These are phyloP conservation scores for Thielaviopsis populi DNA, from an alignment of 2,329 filamentous ascomycete species.

Conservation along the genomic window DNA sequence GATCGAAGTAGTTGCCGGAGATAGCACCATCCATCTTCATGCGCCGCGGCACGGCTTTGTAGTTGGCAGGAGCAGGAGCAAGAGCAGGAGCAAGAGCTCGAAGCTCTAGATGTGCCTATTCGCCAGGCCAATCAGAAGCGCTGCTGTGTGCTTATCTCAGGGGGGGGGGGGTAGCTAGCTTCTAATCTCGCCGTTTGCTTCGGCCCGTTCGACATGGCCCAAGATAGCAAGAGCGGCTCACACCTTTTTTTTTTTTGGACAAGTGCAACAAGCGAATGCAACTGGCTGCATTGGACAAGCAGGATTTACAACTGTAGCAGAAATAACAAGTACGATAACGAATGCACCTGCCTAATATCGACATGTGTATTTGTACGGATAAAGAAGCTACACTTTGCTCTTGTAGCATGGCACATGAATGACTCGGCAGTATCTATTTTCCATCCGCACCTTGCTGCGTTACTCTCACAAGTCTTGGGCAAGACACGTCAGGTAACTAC, in stretches of 20 bases:
- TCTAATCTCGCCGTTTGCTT: not conserved
- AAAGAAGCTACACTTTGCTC: not conserved
- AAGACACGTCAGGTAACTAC: not conserved
- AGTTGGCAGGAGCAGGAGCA: slow-evolving; percentile 27
- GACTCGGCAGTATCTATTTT: not conserved
- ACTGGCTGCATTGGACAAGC: not conserved
- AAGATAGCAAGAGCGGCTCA: not conserved
- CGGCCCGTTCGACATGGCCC: not conserved
- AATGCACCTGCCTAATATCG: not conserved
- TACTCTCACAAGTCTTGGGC: not conserved
- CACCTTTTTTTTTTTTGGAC: not conserved
- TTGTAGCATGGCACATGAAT: not conserved
- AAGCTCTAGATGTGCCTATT: not conserved
- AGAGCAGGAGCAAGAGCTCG: not conserved
- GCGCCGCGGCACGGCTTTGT: slow-evolving; percentile 46
- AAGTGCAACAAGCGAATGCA: not conserved
- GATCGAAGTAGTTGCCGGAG: slow-evolving; percentile 33
- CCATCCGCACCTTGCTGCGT: not conserved
- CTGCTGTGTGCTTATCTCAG: too few relatives aligned
- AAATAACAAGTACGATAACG: not conserved
- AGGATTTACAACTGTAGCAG: not conserved
- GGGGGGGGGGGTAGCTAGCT: not conserved
- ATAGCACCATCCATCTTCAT: slow-evolving; percentile 38
- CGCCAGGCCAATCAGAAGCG: not conserved
- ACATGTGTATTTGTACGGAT: not conserved